Evolutionary conservation across 768 basidiomycete species (phyloP), one percentile per base, ranked within the genome.

Genomic region (Boletus sp.): DNA sequence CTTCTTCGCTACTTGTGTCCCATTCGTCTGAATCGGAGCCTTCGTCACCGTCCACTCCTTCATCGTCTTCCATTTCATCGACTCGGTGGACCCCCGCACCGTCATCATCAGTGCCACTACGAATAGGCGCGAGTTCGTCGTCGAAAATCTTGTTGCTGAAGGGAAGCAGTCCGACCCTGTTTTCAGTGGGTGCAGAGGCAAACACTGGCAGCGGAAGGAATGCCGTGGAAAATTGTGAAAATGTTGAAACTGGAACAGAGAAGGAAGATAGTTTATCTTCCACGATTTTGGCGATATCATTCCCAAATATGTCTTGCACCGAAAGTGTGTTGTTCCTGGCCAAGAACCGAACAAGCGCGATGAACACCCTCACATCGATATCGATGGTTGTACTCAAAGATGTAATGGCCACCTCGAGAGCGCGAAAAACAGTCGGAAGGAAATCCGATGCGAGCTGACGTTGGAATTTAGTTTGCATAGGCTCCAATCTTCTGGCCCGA

Each of bases 361-460:
- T 53, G 64, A 83, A 86, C 10, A 86, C 67, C 36, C 77, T 72
- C 14, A 80, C 80, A 60, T 88, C 86, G 7, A 87, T 51, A 52
- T 84, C 80, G n/a, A 79, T 57, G 39, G 69, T 60, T 39, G 64
- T 53, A 30, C 57, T 53, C 7, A 64, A 54, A 5, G 58, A 50
- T 15, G 66, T 55, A 7, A 73, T 59, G n/a, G 65, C 52, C 10
- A 45, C 32, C 20, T 75, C 72, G 1, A 76, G 63, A 0, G 63
- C 59, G 9, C 69, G 57, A 58, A 83, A 76, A 4, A 77, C 54
- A 0, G 45, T 47, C 0, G 80, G 79, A 1, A 86, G 64, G 62
- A 86, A 81, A 0, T 59, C 33, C 1, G 70, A 56, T 5, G 63
- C 24, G 6, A 85, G 61, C n/a, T 69, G 56, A 17, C 47, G 49